These are phyloP conservation scores for Cladochytrium replicatum DNA, from an alignment of 192 early-diverging fungal genomes.

Conservation along the genomic window DNA sequence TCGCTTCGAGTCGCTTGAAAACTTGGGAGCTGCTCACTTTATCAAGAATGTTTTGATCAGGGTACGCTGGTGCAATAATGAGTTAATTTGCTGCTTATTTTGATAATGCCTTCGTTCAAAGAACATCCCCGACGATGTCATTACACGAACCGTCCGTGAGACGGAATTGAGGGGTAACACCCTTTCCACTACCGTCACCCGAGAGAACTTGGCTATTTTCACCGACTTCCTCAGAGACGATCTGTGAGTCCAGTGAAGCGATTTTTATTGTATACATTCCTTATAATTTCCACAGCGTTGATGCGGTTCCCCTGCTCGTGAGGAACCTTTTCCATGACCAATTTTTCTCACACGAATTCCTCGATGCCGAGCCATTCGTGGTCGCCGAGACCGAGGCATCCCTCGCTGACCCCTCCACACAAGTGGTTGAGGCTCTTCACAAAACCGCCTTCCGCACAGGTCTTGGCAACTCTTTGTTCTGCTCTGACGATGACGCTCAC, in stretches of 20 bases:
- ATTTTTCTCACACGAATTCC: constrained; percentile 81
- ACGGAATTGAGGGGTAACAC: constrained; percentile 83
- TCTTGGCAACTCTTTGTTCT: constrained; percentile 91
- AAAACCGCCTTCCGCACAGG: constrained; percentile 85
- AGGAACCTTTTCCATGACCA: constrained; percentile 68
- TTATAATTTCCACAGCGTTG: constrained; percentile 62
- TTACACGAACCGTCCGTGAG: constrained; percentile 80
- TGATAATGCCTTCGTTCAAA: constrained; percentile 12
- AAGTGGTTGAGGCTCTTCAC: constrained; percentile 72
- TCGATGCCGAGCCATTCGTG: constrained; percentile 52
- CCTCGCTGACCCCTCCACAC: constrained; percentile 48
- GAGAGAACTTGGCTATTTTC: constrained; percentile 77
- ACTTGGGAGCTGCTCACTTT: constrained; percentile 78
- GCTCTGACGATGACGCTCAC: constrained; percentile 49
- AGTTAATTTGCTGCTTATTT: constrained; percentile 1
- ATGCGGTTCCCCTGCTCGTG: constrained; percentile 58
- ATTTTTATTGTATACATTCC: background rate
- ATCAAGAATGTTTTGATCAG: constrained; percentile 85
- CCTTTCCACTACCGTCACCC: constrained; percentile 65
- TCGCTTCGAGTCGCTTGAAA: constrained; percentile 64
- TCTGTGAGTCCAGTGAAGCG: constrained; percentile 44
- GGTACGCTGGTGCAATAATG: constrained; percentile 32
- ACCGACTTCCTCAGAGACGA: constrained; percentile 86
- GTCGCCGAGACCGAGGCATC: constrained; percentile 57
- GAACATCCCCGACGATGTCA: constrained; percentile 72